phyloP scores from a whole-genome alignment of 2,329 filamentous ascomycete genomes.

The Aspergillus amoenus region DNA sequence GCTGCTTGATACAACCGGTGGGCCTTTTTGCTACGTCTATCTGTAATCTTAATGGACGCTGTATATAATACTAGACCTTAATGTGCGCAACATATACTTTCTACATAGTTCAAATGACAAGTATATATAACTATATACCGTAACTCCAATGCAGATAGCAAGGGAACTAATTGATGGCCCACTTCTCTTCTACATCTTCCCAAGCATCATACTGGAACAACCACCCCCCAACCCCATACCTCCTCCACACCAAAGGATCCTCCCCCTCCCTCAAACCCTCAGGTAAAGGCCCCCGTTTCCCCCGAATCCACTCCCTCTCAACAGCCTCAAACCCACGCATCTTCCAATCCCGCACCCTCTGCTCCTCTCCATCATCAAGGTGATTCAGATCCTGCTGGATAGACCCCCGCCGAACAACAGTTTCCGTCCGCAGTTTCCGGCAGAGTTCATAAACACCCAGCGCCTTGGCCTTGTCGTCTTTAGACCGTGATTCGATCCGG shows the following conservation, averaged over 20 bases:
- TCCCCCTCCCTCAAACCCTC: not conserved
- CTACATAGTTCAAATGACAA: too few species aligned
- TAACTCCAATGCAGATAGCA: too few species aligned
- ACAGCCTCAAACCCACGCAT: slow-evolving; percentile 16
- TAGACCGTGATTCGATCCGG: slow-evolving; percentile 49
- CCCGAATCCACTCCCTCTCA: slow-evolving; percentile 3
- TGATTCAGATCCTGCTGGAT: slow-evolving; percentile 24
- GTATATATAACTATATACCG: too few species aligned
- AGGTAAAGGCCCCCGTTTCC: not conserved
- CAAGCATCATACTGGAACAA: slow-evolving; percentile 5
- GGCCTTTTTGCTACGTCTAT: slow-evolving; percentile 51
- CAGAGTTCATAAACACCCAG: slow-evolving; percentile 19
- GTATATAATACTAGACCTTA: too few species aligned
- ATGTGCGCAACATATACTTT: too few species aligned
- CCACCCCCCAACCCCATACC: slow-evolving; percentile 7
- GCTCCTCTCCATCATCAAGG: slow-evolving; percentile 19
- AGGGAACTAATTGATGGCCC: not conserved
- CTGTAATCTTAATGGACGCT: slow-evolving; percentile 15
- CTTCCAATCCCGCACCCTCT: slow-evolving; percentile 17
- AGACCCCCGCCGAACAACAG: slow-evolving; percentile 17
- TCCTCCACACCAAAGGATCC: slow-evolving; percentile 7
- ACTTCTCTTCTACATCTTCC: slow-evolving; percentile 3
- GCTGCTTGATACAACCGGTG: slow-evolving; percentile 45
- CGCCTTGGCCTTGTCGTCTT: slow-evolving; percentile 16
- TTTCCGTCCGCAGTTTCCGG: slow-evolving; percentile 16